Base-by-base conservation (phyloP, 2,329 filamentous ascomycete genomes). In the Colletotrichum noveboracense region DNA sequence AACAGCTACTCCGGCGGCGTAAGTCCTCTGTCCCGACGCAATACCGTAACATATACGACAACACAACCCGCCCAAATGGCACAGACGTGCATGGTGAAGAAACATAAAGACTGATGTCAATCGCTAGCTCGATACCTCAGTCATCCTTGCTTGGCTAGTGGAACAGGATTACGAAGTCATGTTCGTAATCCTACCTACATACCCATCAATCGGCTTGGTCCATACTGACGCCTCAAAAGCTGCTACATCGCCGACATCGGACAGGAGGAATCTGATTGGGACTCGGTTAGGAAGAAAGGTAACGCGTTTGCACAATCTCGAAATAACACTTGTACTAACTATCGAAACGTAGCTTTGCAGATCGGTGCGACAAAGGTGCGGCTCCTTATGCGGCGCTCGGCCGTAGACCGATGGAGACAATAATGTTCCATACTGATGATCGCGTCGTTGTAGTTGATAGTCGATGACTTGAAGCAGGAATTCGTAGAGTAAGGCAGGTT, bases 221-320 rank as follows among this genome's bases (percentile, higher is more conserved):
- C 18, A 6, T 3, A n/a, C 43, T 48, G 10, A 48, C 18, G n/a
- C 26, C n/a, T 9, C 10, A 7, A 4, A 43, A 77, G 73, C 66
- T 85, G 83, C 74, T 87, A 84, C 79, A 87, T 93, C 83, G 93
- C 91, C 84, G 88, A 94, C 86, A 90, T 94, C 80, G 93, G 93
- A 64, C 93, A 94, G 84, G 90, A 92, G 79, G 93, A 95, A 86
- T 48, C 43, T 1, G 93, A 95, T 85, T 95, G 91, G 79, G 89
- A 90, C 72, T 91, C 90, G 71, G 94, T 93, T 66, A 91, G 93
- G 85, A 88, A 89, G 80, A 95, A 95, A 88, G 94, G 93, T 70
- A 16, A n/a, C 3, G 14, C 10, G 2, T 8, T 32, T 34, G 21
- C 1, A 16, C 1, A 4, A 0, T 48, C 13, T 5, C 7, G 3